Conservation (phyloP, 2,329 filamentous ascomycete genomes). For the Diaporthe australafricana region DNA sequence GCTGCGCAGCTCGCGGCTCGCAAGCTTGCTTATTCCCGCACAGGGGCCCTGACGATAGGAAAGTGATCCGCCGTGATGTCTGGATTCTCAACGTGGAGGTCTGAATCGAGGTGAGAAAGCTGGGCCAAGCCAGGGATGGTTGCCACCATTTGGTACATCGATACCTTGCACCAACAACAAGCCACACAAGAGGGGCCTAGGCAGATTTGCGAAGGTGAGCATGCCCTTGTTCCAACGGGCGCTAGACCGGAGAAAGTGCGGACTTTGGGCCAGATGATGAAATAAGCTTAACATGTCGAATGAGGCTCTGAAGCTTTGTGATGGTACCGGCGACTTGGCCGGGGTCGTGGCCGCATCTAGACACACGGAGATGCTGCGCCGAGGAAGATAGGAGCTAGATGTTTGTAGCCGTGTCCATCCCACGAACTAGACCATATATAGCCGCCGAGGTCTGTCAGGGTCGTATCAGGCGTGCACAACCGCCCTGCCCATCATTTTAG, state of each 20-base stretch:
- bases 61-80: constrained; percentile 4
- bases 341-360: constrained; percentile 16
- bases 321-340: constrained; percentile 1
- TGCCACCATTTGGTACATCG: not conserved
- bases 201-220: not conserved
- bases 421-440: not conserved
- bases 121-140: not conserved
- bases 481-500: constrained; percentile 22
- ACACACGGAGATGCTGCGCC: constrained; percentile 17
- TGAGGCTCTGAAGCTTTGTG: constrained; percentile 17
- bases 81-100: not conserved
- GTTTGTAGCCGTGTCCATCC: constrained; percentile 3
- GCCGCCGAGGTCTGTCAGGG: constrained; percentile 17
- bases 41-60: not conserved
- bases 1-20: not conserved
- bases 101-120: not conserved
- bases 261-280: not conserved
- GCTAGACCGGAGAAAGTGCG: constrained; percentile 8
- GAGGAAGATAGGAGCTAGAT: constrained; percentile 16
- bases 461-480: constrained; percentile 13
- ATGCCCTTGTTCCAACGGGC: constrained; percentile 8
- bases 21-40: not conserved
- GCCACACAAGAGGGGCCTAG: not conserved
- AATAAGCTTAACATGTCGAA: constrained; percentile 10
- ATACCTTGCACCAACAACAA: not conserved